Percentiles rank a stretch among this genome's conserved stretches.
Evolutionary conservation across 2,329 filamentous ascomycete genomes (phyloP).

Genomic region (Neopestalotiopsis sp.): DNA sequence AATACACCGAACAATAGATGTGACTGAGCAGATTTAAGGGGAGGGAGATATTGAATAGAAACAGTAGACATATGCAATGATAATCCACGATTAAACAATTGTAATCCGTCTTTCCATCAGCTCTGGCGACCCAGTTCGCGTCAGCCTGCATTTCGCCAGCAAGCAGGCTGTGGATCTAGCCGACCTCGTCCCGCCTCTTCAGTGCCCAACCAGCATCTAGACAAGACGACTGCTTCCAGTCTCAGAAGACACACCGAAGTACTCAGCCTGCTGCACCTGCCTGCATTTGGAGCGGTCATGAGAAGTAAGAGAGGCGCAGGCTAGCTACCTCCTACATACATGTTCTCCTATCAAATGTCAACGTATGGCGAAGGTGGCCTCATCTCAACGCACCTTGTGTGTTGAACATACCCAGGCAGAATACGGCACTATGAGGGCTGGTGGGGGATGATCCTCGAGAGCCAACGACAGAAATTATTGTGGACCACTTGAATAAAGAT

Average conservation of each 20-base stretch:
- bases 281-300: conserved; percentile 17
- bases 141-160: conserved; percentile 1
- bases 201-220: conserved; percentile 13
- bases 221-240: background rate
- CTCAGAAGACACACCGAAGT: background rate
- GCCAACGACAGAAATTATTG: background rate
- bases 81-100: background rate
- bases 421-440: background rate
- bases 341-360: too few relatives aligned
- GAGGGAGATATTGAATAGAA: background rate
- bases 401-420: background rate
- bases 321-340: too few relatives aligned
- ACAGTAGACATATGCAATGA: background rate
- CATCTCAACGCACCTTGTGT: background rate
- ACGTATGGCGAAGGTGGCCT: too few relatives aligned
- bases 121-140: background rate
- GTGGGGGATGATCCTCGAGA: background rate
- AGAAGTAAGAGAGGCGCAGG: background rate
- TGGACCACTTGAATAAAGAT: background rate
- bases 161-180: conserved; percentile 13
- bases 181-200: conserved; percentile 1
- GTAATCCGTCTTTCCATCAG: background rate
- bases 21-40: background rate
- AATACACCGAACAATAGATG: background rate
- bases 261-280: conserved; percentile 20